Conservation (phyloP, 1,139 yeast genomes). For the Groenewaldozyma sp. region DNA sequence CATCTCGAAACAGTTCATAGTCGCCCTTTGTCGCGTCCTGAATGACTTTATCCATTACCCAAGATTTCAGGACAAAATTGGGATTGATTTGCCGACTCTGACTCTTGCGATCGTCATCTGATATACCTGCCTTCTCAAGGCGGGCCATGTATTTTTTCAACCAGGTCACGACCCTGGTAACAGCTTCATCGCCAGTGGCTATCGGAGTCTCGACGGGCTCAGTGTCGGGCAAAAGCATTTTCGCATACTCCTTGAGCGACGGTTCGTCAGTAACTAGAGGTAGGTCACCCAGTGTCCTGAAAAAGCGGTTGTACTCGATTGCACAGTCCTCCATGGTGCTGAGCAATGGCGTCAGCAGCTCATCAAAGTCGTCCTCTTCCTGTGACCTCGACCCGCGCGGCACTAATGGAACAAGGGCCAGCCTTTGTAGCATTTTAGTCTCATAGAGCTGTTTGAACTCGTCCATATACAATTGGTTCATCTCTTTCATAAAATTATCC, state of each 20-base stretch:
- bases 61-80: slow-evolving; percentile 68
- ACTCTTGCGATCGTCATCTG: slow-evolving; percentile 31
- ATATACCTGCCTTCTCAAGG: slow-evolving; percentile 25
- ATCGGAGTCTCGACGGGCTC: neutral
- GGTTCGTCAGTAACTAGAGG: slow-evolving; percentile 15
- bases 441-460: slow-evolving; percentile 54
- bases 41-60: slow-evolving; percentile 83
- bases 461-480: slow-evolving; percentile 57
- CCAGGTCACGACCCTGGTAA: slow-evolving; percentile 32
- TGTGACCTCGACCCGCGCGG: slow-evolving; percentile 34
- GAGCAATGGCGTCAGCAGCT: slow-evolving; percentile 42
- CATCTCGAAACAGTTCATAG: slow-evolving; percentile 25
- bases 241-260: neutral
- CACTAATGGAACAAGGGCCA: slow-evolving; percentile 61
- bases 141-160: slow-evolving; percentile 33
- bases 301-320: slow-evolving; percentile 75
- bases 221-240: neutral
- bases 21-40: slow-evolving; percentile 23
- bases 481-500: slow-evolving; percentile 50
- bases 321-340: slow-evolving; percentile 52
- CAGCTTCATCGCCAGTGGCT: slow-evolving; percentile 23
- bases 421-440: slow-evolving; percentile 50
- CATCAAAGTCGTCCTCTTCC: slow-evolving; percentile 37
- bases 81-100: slow-evolving; percentile 48
- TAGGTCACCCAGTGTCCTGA: slow-evolving; percentile 48